Evolutionary conservation across 2,329 filamentous ascomycete species (phyloP).

Genomic region (Pseudonectria foliicola): DNA sequence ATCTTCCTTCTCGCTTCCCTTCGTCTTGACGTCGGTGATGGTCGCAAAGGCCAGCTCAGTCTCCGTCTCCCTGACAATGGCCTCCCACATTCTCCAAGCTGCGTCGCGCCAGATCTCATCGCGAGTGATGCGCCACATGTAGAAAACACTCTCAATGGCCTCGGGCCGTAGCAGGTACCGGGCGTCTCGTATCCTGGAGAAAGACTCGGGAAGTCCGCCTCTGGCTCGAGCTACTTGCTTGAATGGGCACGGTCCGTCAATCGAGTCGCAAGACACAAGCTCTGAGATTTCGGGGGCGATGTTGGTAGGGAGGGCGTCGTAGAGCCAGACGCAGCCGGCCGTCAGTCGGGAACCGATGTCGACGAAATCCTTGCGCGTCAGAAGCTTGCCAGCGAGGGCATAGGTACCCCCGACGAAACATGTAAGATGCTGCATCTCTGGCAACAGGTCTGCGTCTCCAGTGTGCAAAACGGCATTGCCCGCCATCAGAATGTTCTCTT

Average conservation of each 20-base stretch:
- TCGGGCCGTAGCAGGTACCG: constrained; percentile 41
- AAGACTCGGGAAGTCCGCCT: constrained; percentile 42
- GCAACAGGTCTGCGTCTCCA: constrained; percentile 21
- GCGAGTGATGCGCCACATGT: constrained; percentile 45
- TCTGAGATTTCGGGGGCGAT: constrained; percentile 47
- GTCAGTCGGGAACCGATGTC: constrained; percentile 41
- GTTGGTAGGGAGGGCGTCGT: constrained; percentile 40
- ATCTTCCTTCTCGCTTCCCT: constrained; percentile 37
- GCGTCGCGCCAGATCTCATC: constrained; percentile 35
- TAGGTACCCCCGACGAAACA: constrained; percentile 69
- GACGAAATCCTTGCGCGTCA: constrained; percentile 41
- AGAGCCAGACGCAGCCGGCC: constrained; percentile 48
- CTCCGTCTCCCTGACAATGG: constrained; percentile 34
- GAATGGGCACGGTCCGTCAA: constrained; percentile 31
- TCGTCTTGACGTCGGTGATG: constrained; percentile 29
- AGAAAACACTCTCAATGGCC: constrained; percentile 46
- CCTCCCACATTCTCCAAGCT: constrained; percentile 43
- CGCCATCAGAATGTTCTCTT: constrained; percentile 54
- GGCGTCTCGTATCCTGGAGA: constrained; percentile 43
- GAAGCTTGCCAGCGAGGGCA: constrained; percentile 57
- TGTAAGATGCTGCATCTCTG: constrained; percentile 50
- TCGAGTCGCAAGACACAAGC: constrained; percentile 29
- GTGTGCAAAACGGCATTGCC: constrained; percentile 31
- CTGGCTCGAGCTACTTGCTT: constrained; percentile 17
- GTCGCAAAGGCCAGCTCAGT: constrained; percentile 38